These are phyloP conservation scores for Colletotrichum spinosum DNA, from an alignment of 2,329 filamentous ascomycete species.

Conservation along the genomic window DNA sequence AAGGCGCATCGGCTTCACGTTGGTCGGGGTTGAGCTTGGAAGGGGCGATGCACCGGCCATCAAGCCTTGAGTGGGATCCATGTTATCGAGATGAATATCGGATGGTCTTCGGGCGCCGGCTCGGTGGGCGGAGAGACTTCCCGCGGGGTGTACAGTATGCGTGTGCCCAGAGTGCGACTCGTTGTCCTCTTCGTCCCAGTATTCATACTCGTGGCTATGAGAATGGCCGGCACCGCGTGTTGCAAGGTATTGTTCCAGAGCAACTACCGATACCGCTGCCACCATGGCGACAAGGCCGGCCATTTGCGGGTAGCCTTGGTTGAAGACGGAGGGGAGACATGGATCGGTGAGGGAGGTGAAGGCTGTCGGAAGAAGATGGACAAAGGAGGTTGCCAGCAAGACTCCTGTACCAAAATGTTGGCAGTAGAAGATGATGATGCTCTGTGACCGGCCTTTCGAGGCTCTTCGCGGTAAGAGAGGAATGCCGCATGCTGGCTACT, in stretches of 20 bases:
- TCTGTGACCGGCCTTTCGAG: slow-evolving; percentile 67
- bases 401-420: slow-evolving; percentile 86
- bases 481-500: slow-evolving; percentile 68
- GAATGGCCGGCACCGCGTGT: slow-evolving; percentile 73
- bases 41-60: slow-evolving; percentile 70
- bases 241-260: slow-evolving; percentile 90
- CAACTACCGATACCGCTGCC: slow-evolving; percentile 83
- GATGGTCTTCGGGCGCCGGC: slow-evolving; percentile 54
- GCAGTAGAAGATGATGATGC: slow-evolving; percentile 72
- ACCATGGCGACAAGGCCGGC: slow-evolving; percentile 86
- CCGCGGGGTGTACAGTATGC: slow-evolving; percentile 36
- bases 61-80: slow-evolving; percentile 65
- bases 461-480: slow-evolving; percentile 72
- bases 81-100: slow-evolving; percentile 63
- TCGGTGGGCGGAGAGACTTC: slow-evolving; percentile 53
- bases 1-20: slow-evolving; percentile 33
- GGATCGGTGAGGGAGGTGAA: slow-evolving; percentile 75
- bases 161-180: slow-evolving; percentile 39
- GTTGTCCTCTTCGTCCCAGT: slow-evolving; percentile 60
- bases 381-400: slow-evolving; percentile 87
- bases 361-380: slow-evolving; percentile 78
- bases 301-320: slow-evolving; percentile 80
- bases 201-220: slow-evolving; percentile 55
- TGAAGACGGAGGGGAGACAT: slow-evolving; percentile 84
- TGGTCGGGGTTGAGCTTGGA: slow-evolving; percentile 63